phyloP scores from a whole-genome alignment of 305 asterid species.

The Nicotiana rustica region DNA sequence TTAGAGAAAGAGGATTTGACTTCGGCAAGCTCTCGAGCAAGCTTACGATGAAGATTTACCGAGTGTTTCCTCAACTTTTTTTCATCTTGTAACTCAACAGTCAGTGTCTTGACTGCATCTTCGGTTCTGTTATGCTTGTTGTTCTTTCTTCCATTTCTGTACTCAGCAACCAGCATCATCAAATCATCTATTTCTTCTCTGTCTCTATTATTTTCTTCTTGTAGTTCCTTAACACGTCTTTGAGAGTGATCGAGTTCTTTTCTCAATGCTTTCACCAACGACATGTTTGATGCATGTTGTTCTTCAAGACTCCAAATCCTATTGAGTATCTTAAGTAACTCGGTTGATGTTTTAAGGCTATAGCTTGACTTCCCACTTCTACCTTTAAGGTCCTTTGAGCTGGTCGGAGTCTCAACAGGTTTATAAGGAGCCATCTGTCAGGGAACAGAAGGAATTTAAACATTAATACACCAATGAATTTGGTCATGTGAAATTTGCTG shows the following conservation, averaged over 20 bases:
- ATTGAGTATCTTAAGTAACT: slow-evolving; percentile 78
- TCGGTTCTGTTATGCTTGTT: slow-evolving; percentile 51
- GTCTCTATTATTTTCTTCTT: slow-evolving; percentile 63
- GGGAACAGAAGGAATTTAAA: slow-evolving; percentile 22
- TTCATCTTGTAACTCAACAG: slow-evolving; percentile 63
- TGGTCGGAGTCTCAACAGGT: slow-evolving; percentile 48
- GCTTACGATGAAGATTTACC: slow-evolving; percentile 60
- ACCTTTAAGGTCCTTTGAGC: slow-evolving; percentile 52
- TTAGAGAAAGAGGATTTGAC: slow-evolving; percentile 54
- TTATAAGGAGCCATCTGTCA: slow-evolving; percentile 64
- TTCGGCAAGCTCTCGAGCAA: slow-evolving; percentile 62
- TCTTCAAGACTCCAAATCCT: slow-evolving; percentile 96
- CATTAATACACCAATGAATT: not conserved
- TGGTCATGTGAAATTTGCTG: not conserved
- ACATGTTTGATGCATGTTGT: slow-evolving; percentile 67
- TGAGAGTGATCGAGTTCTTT: slow-evolving; percentile 64
- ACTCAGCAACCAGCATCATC: slow-evolving; percentile 51
- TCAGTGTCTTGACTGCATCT: slow-evolving; percentile 48
- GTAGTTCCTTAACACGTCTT: slow-evolving; percentile 53
- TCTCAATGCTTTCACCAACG: slow-evolving; percentile 65
- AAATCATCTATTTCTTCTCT: slow-evolving; percentile 52
- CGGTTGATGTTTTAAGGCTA: slow-evolving; percentile 75
- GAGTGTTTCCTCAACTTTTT: slow-evolving; percentile 60
- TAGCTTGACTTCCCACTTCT: slow-evolving; percentile 61
- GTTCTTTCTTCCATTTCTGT: slow-evolving; percentile 49